phyloP scores from a whole-genome alignment of 805 yeast genomes.

The Saccharomyces eubayanus region DNA sequence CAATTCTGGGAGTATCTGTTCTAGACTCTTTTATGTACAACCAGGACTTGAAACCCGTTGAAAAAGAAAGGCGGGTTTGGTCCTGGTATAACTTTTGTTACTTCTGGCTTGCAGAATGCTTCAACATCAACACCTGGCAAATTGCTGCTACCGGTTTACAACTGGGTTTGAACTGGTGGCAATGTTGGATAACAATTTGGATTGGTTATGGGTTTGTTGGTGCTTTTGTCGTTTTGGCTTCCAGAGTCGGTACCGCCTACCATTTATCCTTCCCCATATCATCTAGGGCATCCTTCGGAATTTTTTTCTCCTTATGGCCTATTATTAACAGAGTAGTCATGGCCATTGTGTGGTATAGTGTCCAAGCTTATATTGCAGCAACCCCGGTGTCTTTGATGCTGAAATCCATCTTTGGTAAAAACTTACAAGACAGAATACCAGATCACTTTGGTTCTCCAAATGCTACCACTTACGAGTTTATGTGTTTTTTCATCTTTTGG shows the following conservation, averaged over 20 bases:
- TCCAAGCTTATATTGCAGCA: constrained; percentile 76
- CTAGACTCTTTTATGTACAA: constrained; percentile 59
- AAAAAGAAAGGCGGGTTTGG: constrained; percentile 64
- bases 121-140: constrained; percentile 82
- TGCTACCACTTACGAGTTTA: constrained; percentile 58
- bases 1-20: constrained; percentile 35
- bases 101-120: constrained; percentile 81
- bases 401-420: constrained; percentile 58
- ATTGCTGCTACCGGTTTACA: constrained; percentile 76
- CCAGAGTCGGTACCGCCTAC: constrained; percentile 68
- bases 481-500: constrained; percentile 74
- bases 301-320: constrained; percentile 79
- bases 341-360: constrained; percentile 80
- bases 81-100: constrained; percentile 66
- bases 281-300: constrained; percentile 71
- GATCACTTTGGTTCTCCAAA: constrained; percentile 48
- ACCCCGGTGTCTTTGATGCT: constrained; percentile 72
- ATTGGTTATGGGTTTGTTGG: constrained; percentile 69
- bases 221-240: constrained; percentile 51
- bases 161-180: constrained; percentile 80
- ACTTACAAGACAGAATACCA: constrained; percentile 50
- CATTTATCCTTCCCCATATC: constrained; percentile 79
- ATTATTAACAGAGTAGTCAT: constrained; percentile 75
- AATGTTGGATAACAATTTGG: constrained; percentile 79
- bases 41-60: constrained; percentile 69